Conservation (phyloP, 139 green algal species). For the Pleodorina starrii region DNA sequence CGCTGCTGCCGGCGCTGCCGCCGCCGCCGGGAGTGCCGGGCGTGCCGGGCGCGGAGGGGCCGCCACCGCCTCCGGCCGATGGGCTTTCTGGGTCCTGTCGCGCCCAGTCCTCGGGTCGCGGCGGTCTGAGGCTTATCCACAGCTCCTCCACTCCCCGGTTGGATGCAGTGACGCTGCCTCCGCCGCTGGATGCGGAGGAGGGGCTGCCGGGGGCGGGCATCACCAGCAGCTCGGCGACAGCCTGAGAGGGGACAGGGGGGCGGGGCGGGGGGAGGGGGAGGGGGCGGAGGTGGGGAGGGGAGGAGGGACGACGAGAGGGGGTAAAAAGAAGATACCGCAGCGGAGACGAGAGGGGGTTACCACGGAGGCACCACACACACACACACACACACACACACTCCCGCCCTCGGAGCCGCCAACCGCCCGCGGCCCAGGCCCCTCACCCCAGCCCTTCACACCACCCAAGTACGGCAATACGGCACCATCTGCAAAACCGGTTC, state of each 20-base stretch:
- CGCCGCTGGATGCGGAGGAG: neutral
- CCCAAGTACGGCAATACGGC: no score
- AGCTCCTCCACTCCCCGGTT: slow-evolving; percentile 42
- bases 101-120: neutral
- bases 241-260: neutral
- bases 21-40: neutral
- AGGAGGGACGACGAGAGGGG: neutral
- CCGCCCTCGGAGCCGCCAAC: no score
- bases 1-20: no score
- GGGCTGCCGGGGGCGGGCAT: neutral
- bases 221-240: slow-evolving; percentile 19
- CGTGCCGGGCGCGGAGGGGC: neutral
- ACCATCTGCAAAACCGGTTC: no score
- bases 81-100: neutral
- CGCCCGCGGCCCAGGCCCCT: no score
- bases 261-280: neutral
- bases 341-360: no score
- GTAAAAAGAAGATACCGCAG: neutral
- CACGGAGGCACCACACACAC: no score
- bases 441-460: no score
- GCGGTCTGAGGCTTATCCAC: neutral
- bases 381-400: no score
- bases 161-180: neutral
- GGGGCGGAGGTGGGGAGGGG: neutral
- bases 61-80: neutral